Evolutionary conservation across 345 rosid genomes (phyloP).

Genomic region (Citrus mangshanensis): DNA sequence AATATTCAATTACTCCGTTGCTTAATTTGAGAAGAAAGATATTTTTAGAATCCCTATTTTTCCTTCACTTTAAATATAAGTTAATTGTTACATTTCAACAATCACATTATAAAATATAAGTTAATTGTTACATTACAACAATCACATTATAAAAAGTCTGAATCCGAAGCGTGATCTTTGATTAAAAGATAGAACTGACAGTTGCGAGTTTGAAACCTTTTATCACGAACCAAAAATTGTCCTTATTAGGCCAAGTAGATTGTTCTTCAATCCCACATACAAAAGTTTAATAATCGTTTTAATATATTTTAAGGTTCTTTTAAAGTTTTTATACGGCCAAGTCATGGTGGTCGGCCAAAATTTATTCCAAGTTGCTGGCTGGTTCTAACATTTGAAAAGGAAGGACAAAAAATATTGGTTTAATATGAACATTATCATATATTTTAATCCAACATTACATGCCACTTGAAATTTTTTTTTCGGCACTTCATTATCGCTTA

Average conservation of each 20-base stretch:
- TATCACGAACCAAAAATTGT: background rate
- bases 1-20: too few relatives aligned
- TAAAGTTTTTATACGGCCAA: background rate
- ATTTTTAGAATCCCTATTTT: too few relatives aligned
- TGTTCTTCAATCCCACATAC: background rate
- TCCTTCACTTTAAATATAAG: too few relatives aligned
- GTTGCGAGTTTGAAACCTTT: background rate
- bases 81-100: background rate
- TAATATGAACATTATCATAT: too few relatives aligned
- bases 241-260: background rate
- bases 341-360: background rate
- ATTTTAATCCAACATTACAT: too few relatives aligned
- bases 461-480: too few relatives aligned
- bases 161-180: background rate
- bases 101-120: background rate
- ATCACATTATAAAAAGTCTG: background rate
- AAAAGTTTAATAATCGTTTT: background rate
- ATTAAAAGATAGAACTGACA: background rate
- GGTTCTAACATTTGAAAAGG: too few relatives aligned
- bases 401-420: too few relatives aligned
- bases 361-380: background rate
- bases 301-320: background rate
- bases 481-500: too few relatives aligned
- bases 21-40: accelerated
- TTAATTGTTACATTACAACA: background rate